phyloP scores from a whole-genome alignment of 2,329 filamentous ascomycete species.

The Parastagonospora nodorum region DNA sequence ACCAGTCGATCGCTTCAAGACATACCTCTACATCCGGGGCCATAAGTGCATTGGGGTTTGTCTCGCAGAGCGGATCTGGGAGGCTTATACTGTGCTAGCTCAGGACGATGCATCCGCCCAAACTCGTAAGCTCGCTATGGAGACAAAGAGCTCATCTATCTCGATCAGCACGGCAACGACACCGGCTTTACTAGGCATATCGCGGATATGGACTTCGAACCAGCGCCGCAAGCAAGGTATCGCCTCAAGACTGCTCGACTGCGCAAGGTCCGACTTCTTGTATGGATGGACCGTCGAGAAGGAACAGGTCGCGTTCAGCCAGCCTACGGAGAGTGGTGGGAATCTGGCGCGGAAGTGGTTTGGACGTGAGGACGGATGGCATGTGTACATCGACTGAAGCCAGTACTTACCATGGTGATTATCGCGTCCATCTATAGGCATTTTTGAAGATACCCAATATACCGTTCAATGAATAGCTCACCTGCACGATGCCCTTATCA shows the following conservation, averaged over 20 bases:
- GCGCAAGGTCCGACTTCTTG: constrained; percentile 60
- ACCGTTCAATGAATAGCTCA: too few relatives aligned
- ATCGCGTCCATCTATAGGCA: not conserved
- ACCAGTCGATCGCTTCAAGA: constrained; percentile 58
- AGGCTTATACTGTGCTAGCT: constrained; percentile 58
- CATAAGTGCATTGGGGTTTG: constrained; percentile 67
- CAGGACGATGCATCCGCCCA: constrained; percentile 22
- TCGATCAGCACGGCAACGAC: constrained; percentile 50
- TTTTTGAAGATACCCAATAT: not conserved
- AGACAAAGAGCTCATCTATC: constrained; percentile 42
- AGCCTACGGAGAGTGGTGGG: constrained; percentile 67
- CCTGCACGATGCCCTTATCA: too few relatives aligned
- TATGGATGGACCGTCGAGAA: constrained; percentile 61
- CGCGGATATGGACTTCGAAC: constrained; percentile 68
- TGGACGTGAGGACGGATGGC: constrained; percentile 61
- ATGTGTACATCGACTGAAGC: constrained; percentile 63
- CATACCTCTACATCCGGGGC: constrained; percentile 65
- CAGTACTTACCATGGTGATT: not conserved
- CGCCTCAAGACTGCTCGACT: constrained; percentile 62
- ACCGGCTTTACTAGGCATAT: constrained; percentile 63
- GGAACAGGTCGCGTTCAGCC: constrained; percentile 65
- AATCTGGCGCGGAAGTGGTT: constrained; percentile 64
- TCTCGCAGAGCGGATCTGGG: constrained; percentile 64
- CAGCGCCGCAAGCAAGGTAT: constrained; percentile 62
- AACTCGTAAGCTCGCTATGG: constrained; percentile 17